These are phyloP conservation scores for Sordariomycetes sp. DNA, from an alignment of 2,329 filamentous ascomycete genomes.

Conservation along the genomic window DNA sequence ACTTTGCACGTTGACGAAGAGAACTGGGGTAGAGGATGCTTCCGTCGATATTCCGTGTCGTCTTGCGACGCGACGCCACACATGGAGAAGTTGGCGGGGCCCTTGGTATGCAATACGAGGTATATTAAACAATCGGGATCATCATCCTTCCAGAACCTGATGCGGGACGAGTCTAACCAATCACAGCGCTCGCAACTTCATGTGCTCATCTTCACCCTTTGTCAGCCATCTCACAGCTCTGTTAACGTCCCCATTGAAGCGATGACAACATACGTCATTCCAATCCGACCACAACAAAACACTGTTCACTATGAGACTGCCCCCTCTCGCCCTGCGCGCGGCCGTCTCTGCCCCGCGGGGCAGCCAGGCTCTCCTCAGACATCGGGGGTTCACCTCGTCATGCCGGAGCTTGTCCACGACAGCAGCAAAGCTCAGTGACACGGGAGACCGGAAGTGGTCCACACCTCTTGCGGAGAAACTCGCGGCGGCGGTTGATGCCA, in stretches of 20 bases:
- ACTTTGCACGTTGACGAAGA: not conserved
- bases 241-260: not conserved
- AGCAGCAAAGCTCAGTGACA: not conserved
- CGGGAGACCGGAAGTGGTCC: constrained; percentile 59
- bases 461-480: constrained; percentile 84
- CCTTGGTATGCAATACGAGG: constrained; percentile 1
- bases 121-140: not conserved
- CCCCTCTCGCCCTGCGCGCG: constrained; percentile 1
- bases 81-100: not conserved
- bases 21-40: not conserved
- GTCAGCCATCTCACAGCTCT: not conserved
- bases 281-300: not conserved
- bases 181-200: not conserved
- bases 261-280: not conserved
- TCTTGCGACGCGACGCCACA: not conserved
- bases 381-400: not conserved
- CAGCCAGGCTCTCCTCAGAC: not conserved
- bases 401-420: not conserved
- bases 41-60: not conserved
- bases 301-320: not conserved
- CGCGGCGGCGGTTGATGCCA: constrained; percentile 72
- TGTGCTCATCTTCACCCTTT: not conserved
- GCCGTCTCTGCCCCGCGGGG: not conserved
- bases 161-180: not conserved
- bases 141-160: not conserved